Evolutionary conservation across 345 rosid genomes (phyloP).

Genomic region (Bruguiera parviflora): DNA sequence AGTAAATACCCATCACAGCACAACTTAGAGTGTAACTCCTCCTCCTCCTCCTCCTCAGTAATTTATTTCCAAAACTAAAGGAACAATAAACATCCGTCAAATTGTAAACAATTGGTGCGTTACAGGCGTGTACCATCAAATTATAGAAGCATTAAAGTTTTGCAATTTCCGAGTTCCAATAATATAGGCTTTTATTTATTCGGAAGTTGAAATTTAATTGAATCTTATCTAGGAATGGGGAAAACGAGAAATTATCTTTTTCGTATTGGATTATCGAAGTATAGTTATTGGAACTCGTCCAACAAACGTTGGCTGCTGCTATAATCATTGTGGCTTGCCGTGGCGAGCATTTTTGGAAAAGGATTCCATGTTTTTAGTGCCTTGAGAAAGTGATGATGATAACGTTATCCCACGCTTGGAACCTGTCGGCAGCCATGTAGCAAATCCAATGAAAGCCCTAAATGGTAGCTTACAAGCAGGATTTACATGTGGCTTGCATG

Average conservation of each 20-base stretch:
- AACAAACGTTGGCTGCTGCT: background rate
- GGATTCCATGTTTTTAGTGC: background rate
- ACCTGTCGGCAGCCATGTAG: no score
- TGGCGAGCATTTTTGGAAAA: background rate
- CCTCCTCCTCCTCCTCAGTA: background rate
- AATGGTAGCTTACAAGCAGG: background rate
- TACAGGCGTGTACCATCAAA: background rate
- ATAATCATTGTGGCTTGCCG: background rate
- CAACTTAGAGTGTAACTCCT: background rate
- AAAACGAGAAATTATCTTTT: no score
- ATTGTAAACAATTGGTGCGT: background rate
- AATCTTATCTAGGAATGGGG: no score
- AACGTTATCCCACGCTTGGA: background rate
- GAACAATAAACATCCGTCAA: background rate
- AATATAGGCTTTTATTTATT: no score
- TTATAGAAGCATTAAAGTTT: background rate
- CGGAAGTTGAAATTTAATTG: no score
- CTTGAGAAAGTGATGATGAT: constrained; percentile 3
- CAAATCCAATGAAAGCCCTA: background rate
- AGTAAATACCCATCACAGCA: background rate
- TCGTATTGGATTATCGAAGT: background rate
- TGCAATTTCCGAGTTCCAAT: no score
- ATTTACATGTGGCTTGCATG: constrained; percentile 13
- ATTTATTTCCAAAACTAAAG: constrained; percentile 2
- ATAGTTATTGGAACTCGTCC: background rate